phyloP scores from a whole-genome alignment of 805 yeast species.

The Helenozyma baotianmanensis region DNA sequence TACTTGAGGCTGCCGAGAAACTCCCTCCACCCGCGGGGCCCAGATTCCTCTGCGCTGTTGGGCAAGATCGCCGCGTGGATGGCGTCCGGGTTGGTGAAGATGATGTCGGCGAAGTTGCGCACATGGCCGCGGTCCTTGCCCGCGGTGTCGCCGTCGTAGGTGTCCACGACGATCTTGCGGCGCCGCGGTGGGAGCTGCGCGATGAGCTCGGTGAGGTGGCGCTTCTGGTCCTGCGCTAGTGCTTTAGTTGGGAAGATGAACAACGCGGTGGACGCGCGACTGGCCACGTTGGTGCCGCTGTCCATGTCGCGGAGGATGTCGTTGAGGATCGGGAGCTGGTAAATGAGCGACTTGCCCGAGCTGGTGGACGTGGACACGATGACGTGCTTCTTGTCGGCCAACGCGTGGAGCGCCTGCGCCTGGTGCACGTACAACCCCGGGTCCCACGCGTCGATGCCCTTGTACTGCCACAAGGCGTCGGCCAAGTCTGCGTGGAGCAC shows the following conservation, averaged over 20 bases:
- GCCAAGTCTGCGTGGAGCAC: slow-evolving; percentile 45
- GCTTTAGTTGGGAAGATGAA: slow-evolving; percentile 97
- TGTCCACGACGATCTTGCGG: slow-evolving; percentile 53
- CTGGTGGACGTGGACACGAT: slow-evolving; percentile 94
- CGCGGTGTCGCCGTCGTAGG: slow-evolving; percentile 94
- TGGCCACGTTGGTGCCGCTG: slow-evolving; percentile 27
- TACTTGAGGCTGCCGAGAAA: slow-evolving; percentile 61
- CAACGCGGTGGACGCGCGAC: slow-evolving; percentile 56
- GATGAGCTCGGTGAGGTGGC: slow-evolving; percentile 63
- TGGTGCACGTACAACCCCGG: slow-evolving; percentile 73
- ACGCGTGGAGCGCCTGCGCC: slow-evolving; percentile 62
- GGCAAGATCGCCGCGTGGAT: slow-evolving; percentile 84
- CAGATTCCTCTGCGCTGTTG: slow-evolving; percentile 30
- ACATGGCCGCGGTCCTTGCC: slow-evolving; percentile 47
- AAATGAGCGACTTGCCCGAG: slow-evolving; percentile 91
- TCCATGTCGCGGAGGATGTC: slow-evolving; percentile 35
- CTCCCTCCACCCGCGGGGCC: slow-evolving; percentile 51
- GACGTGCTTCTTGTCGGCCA: slow-evolving; percentile 53
- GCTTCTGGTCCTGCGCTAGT: slow-evolving; percentile 90
- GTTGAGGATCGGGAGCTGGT: slow-evolving; percentile 77
- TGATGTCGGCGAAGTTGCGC: slow-evolving; percentile 63
- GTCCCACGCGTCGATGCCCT: slow-evolving; percentile 38
- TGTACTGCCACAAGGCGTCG: slow-evolving; percentile 44
- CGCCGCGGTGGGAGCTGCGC: slow-evolving; percentile 41
- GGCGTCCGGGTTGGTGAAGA: slow-evolving; percentile 95